A percentile compares a stretch with the other conserved stretches of the same genome.
Evolutionary conservation across 441 rosid genomes (phyloP).

Genomic region (Arabidopsis hybrid): DNA sequence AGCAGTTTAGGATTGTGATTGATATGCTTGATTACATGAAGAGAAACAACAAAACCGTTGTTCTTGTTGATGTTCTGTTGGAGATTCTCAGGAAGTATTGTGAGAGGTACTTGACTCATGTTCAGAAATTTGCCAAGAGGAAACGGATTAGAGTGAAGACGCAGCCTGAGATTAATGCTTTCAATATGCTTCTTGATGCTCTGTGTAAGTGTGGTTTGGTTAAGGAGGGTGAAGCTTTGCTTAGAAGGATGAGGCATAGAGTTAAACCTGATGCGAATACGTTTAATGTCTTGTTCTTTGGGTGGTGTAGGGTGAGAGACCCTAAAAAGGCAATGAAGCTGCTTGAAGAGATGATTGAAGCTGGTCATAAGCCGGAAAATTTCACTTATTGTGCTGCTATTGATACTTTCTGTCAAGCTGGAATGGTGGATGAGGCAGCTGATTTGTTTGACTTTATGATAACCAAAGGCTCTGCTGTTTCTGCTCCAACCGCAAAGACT

Average conservation of each 20-base stretch:
- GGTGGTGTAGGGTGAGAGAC: constrained; percentile 89
- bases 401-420: constrained; percentile 78
- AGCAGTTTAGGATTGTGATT: constrained; percentile 77
- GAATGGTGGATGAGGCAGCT: constrained; percentile 80
- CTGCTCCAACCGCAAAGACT: constrained; percentile 89
- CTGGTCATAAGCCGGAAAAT: constrained; percentile 82
- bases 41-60: constrained; percentile 57
- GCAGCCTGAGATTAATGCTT: constrained; percentile 86
- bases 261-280: constrained; percentile 75
- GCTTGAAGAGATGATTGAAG: constrained; percentile 83
- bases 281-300: constrained; percentile 79
- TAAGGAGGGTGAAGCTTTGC: constrained; percentile 68
- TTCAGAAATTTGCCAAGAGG: constrained; percentile 86
- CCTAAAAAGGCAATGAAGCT: constrained; percentile 70
- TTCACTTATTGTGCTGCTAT: constrained; percentile 89
- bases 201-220: constrained; percentile 86
- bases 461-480: constrained; percentile 73
- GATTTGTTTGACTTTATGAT: constrained; percentile 87
- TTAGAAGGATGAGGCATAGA: constrained; percentile 60
- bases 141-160: constrained; percentile 89
- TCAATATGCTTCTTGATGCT: constrained; percentile 87
- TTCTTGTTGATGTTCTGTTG: constrained; percentile 70
- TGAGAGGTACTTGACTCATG: constrained; percentile 76
- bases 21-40: constrained; percentile 90
- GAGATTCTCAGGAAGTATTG: constrained; percentile 70